Conservation (phyloP, 805 yeast genomes). For the Pichia ethanolica region DNA sequence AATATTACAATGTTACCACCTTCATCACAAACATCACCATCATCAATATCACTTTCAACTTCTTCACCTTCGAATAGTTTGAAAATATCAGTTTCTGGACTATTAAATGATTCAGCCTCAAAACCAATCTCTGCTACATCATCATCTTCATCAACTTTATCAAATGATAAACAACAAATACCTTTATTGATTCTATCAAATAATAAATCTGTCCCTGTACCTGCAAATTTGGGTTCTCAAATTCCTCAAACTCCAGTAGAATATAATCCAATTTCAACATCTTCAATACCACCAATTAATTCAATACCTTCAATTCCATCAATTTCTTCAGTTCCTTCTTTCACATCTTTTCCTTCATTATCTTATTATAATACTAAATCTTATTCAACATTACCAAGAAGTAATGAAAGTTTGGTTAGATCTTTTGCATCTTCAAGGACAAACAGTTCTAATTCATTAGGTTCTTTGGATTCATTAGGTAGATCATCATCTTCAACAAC, state of each 20-base stretch:
- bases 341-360: neutral
- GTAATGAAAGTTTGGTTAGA: constrained; percentile 19
- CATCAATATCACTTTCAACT: neutral
- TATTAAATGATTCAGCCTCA: too few relatives aligned
- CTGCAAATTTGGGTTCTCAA: constrained; percentile 2
- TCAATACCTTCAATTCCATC: neutral
- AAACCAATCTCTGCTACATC: too few relatives aligned
- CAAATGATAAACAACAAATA: neutral
- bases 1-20: too few relatives aligned
- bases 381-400: neutral
- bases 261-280: constrained; percentile 2
- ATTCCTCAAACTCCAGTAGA: neutral
- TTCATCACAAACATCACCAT: too few relatives aligned
- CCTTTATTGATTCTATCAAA: neutral
- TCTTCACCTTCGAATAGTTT: neutral
- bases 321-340: neutral
- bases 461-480: constrained; percentile 23
- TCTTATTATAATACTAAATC: neutral
- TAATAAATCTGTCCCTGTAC: constrained; percentile 1
- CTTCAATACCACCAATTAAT: neutral
- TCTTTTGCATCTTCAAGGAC: constrained; percentile 26
- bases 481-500: constrained; percentile 24
- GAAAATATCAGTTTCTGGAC: neutral
- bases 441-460: constrained; percentile 26
- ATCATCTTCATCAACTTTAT: neutral